These are phyloP conservation scores for Ceratocystiopsis sp. DNA, from an alignment of 2,329 filamentous ascomycete genomes.

Conservation along the genomic window DNA sequence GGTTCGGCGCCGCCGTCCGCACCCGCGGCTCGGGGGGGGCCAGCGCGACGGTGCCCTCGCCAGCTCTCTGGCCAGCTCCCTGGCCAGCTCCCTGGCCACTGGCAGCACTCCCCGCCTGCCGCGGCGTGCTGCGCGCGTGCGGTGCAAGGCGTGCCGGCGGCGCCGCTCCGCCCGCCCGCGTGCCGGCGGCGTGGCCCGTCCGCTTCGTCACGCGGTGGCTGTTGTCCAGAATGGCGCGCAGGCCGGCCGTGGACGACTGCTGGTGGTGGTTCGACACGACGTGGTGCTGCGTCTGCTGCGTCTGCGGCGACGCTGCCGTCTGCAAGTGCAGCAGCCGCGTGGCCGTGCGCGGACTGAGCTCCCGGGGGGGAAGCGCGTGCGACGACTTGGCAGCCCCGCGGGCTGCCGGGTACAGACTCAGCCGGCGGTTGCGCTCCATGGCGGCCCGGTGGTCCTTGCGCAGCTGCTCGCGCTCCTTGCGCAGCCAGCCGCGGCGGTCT, in stretches of 20 bases:
- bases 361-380: too few species aligned
- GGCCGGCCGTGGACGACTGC: too few species aligned
- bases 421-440: slow-evolving; percentile 20
- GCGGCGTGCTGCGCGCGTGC: slow-evolving; percentile 1
- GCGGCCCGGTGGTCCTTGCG: slow-evolving; percentile 28
- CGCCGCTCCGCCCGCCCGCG: too few species aligned
- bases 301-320: too few species aligned
- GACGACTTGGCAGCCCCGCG: too few species aligned
- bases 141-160: slow-evolving; percentile 14
- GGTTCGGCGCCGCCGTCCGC: slow-evolving; percentile 42
- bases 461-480: slow-evolving; percentile 32
- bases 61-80: too few species aligned
- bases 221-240: too few species aligned
- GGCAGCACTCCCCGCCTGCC: neutral
- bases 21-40: slow-evolving; percentile 13
- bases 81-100: too few species aligned
- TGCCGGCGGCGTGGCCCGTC: neutral
- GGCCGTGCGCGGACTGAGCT: too few species aligned
- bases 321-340: too few species aligned
- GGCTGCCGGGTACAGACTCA: too few species aligned
- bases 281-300: slow-evolving; percentile 3
- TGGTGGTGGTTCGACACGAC: neutral
- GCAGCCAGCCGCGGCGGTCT: slow-evolving; percentile 31
- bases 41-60: too few species aligned
- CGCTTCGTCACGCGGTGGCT: slow-evolving; percentile 6